Conservation (phyloP, 2,329 filamentous ascomycete species). For the Apiospora kogelbergensis region DNA sequence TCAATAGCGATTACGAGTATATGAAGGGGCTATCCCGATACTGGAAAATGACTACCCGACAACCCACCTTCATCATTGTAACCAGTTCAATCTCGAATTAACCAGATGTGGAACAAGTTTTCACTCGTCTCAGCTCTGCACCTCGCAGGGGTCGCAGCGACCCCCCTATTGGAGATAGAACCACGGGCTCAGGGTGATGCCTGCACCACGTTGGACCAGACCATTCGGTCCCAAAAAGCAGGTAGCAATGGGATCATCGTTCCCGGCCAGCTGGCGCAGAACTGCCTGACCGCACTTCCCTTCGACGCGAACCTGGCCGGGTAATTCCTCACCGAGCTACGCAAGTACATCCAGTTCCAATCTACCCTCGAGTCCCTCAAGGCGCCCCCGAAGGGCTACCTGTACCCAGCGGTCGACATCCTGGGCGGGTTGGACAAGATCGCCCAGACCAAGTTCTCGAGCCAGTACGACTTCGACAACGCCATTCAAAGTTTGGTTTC, state of each 20-base stretch:
- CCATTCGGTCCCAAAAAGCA: not conserved
- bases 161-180: not conserved
- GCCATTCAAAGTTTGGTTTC: not conserved
- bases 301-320: not conserved
- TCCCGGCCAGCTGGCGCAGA: not conserved
- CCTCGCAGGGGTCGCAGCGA: not conserved
- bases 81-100: not conserved
- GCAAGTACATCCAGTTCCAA: not conserved
- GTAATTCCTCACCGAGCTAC: not conserved
- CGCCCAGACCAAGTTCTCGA: not conserved
- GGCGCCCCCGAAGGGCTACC: not conserved
- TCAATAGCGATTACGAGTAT: not conserved
- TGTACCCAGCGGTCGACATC: not conserved
- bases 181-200: not conserved
- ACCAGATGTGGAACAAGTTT: not conserved
- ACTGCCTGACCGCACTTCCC: not conserved
- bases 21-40: not conserved
- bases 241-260: not conserved
- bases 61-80: too few species aligned
- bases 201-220: not conserved
- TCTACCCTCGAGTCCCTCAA: not conserved
- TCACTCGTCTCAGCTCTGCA: not conserved
- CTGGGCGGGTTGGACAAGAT: not conserved
- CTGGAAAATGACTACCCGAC: not conserved
- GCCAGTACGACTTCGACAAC: not conserved